Base-by-base conservation (phyloP, 495 filamentous ascomycete species). In the Bombardia bombarda region DNA sequence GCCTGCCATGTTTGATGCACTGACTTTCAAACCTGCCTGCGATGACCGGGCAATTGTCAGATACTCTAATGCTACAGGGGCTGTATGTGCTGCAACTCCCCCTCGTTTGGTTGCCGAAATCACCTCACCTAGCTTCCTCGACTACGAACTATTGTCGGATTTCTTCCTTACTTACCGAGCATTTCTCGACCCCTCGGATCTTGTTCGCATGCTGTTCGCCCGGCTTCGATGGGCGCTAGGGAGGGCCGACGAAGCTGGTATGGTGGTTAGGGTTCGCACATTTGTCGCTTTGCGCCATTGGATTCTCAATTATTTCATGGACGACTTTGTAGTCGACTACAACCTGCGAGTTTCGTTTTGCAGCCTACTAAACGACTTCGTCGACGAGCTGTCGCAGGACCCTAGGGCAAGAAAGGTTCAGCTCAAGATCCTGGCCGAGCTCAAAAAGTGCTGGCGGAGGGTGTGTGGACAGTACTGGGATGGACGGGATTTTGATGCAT, bases 271-370 rank as follows among this genome's bases (percentile, higher is more conserved):
- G 38, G 93, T 99, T 36, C 82, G 92, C 36, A 92, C 89, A 0
- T 99, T 99, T 67, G 93, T 95, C 18, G 92, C 93, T 19, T 74
- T 97, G 26, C 83, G 92, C 47, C 92, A 99, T 59, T 99, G 92
- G 92, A 90, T 99, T 44, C 65, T 99, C 49, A 99, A 99, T 55
- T 99, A 97, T 57, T 97, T 96, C 55, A 74, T 84, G 19, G 93
- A 97, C 61, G 92, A 99, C 59, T 99, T 95, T 59, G 79, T 93
- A 16, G 73, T 83, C n/a, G 80, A 90, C 54, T 80, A 86, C 49
- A 68, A 79, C 38, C 68, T 99, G 7, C 81, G 93, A 18, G 70
- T 77, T 38, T 77, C 79, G 26, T 96, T 97, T 61, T 95, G 89
- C 56, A 71, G 78, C 23, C 73, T 83, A 16, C 74, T 97, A 38